These are phyloP conservation scores for Paraconiothyrium sp. DNA, from an alignment of 2,329 filamentous ascomycete species.

Conservation along the genomic window DNA sequence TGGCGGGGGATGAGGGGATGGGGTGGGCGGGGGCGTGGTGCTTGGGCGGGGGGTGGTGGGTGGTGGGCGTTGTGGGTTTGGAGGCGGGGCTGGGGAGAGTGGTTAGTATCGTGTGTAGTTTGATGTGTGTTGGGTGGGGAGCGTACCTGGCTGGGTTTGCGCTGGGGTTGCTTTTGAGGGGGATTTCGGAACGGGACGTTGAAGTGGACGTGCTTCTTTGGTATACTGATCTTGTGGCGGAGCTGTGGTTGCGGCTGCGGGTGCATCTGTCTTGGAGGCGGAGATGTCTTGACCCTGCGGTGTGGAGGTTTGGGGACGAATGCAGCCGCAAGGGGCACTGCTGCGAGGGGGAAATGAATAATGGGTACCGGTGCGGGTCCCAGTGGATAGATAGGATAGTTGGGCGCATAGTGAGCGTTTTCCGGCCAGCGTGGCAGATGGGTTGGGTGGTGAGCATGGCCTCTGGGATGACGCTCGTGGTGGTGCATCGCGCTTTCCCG, in stretches of 20 bases:
- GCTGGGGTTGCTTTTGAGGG: not conserved
- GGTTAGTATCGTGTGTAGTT: not conserved
- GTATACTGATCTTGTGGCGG: not conserved
- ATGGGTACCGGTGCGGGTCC: not conserved
- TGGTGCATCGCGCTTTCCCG: constrained; percentile 1
- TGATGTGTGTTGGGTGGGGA: not conserved
- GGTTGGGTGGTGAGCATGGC: not conserved
- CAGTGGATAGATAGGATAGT: not conserved
- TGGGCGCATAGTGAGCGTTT: constrained; percentile 5
- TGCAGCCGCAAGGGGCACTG: not conserved
- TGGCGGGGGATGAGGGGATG: not conserved
- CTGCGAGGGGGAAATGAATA: not conserved
- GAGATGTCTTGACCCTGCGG: not conserved
- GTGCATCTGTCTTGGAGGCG: not conserved
- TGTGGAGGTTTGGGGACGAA: not conserved
- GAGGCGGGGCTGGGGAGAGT: not conserved
- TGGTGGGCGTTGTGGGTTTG: not conserved
- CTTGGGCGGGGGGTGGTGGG: not conserved
- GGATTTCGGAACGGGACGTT: not conserved
- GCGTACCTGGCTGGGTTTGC: constrained; percentile 3
- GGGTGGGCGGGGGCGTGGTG: not conserved
- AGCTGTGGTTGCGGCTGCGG: not conserved
- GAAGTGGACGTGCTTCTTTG: constrained; percentile 18
- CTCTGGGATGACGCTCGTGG: not conserved
- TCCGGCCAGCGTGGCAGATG: not conserved